Conservation (phyloP, 306 rosid species). For the Trifolium subterraneum region DNA sequence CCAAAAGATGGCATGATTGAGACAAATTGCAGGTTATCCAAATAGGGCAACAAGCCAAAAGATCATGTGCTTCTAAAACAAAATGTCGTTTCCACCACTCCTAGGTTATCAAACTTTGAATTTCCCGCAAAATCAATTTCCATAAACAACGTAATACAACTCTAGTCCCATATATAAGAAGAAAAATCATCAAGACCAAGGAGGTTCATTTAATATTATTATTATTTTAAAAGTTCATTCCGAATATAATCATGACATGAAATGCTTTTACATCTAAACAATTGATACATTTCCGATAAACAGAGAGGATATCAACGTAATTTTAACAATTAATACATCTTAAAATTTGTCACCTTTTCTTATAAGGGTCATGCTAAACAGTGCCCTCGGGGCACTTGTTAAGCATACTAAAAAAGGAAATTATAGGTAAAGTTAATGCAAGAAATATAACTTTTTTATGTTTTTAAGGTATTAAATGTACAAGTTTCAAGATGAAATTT, state of each 20-base stretch:
- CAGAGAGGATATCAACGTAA: background rate
- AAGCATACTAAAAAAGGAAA: too few species aligned
- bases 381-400: too few species aligned
- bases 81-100: background rate
- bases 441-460: too few species aligned
- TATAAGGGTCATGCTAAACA: too few species aligned
- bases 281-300: background rate
- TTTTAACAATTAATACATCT: background rate
- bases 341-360: background rate
- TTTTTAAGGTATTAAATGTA: too few species aligned
- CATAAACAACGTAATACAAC: background rate
- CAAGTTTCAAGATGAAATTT: too few species aligned
- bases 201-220: too few species aligned
- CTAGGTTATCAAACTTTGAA: background rate
- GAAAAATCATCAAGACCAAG: too few species aligned
- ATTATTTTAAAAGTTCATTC: background rate
- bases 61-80: background rate
- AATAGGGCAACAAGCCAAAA: background rate
- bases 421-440: too few species aligned
- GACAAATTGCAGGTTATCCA: too few species aligned
- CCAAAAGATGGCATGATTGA: background rate
- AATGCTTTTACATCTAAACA: background rate
- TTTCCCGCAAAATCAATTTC: background rate
- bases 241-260: background rate
- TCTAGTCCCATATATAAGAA: background rate